Evolutionary conservation across 176 grass and related monocot species (phyloP), one percentile per base, ranked within the genome.

Genomic region (Eleusine indica): DNA sequence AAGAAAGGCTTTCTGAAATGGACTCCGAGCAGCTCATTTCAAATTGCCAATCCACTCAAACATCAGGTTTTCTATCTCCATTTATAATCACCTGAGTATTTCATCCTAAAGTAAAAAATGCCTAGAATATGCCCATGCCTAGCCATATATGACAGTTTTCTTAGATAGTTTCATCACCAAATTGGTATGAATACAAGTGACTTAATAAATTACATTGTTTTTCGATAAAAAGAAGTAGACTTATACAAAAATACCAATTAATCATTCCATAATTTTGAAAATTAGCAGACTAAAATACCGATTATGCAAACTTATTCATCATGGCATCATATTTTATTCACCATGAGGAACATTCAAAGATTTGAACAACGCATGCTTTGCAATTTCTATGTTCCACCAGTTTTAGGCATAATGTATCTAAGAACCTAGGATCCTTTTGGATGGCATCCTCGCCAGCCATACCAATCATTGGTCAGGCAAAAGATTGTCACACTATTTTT

Each of bases 311-410:
- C 57, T 44, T 70, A 0, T 51, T 52, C 51, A 53, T 39, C 63
- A 82, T 56, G 38, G 0, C 4, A 52, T 72, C 83, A 17, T 69
- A 72, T 69, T 28, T 52, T 76, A 10, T 14, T 82, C 17, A 83
- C 39, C 57, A 57, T 57, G 13, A 18, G 15, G 21, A 58, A 25
- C 65, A 58, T 58, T 39, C 49, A 14, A 79, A 79, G 61, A 60
- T 79, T 79, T 60, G 35, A 13, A 56, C 22, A 28, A 18, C 8
- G 18, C 47, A 83, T 25, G 44, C 60, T 63, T 72, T 51, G 35
- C 16, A n/a, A 17, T 53, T 82, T 32, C 44, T 65, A 82, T 42
- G 25, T 82, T 53, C 1, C 4, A 56, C 32, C 73, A 52, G 30
- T 49, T 61, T 60, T 49, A 61, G 70, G 16, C 46, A 68, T 66